Percentiles rank a stretch among this genome's conserved stretches.
phyloP scores from a whole-genome alignment of 2,329 filamentous ascomycete genomes.

The Fusarium mundagurra region DNA sequence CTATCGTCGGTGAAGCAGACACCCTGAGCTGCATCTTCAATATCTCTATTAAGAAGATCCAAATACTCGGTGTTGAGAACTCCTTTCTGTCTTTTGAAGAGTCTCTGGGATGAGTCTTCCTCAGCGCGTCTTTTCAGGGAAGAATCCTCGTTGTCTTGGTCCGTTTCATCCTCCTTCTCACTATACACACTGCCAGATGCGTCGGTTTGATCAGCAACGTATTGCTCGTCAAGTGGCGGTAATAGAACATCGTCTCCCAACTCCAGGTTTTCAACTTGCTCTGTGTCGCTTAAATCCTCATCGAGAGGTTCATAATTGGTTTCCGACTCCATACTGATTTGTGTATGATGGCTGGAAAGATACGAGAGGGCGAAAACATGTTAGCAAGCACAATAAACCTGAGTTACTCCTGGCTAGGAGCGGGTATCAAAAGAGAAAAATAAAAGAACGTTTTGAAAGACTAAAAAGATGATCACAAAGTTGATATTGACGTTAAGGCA shows the following conservation, averaged over 20 bases:
- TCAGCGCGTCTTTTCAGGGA: slow-evolving; percentile 47
- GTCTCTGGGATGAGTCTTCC: slow-evolving; percentile 37
- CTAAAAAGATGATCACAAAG: neutral
- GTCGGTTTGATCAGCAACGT: slow-evolving; percentile 11
- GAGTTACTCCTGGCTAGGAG: slow-evolving; percentile 11
- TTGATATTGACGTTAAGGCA: slow-evolving; percentile 11
- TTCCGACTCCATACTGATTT: slow-evolving; percentile 47
- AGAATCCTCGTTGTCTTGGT: slow-evolving; percentile 10
- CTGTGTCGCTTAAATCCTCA: slow-evolving; percentile 21
- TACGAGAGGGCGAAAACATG: slow-evolving; percentile 43
- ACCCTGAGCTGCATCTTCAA: slow-evolving; percentile 60
- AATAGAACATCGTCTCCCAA: slow-evolving; percentile 7
- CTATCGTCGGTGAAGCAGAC: slow-evolving; percentile 46
- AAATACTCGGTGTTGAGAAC: slow-evolving; percentile 59
- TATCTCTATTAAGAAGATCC: slow-evolving; percentile 64
- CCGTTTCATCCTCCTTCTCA: slow-evolving; percentile 18
- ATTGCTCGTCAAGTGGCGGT: neutral
- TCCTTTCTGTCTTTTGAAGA: slow-evolving; percentile 58
- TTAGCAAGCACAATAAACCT: slow-evolving; percentile 26
- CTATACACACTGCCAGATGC: slow-evolving; percentile 24
- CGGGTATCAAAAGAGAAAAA: neutral
- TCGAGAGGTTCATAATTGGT: slow-evolving; percentile 27
- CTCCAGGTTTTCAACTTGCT: slow-evolving; percentile 6
- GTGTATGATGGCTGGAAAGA: slow-evolving; percentile 33
- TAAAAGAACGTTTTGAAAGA: neutral